Conservation (phyloP, 2,329 filamentous ascomycete species). For the Tricladium varicosporioides region DNA sequence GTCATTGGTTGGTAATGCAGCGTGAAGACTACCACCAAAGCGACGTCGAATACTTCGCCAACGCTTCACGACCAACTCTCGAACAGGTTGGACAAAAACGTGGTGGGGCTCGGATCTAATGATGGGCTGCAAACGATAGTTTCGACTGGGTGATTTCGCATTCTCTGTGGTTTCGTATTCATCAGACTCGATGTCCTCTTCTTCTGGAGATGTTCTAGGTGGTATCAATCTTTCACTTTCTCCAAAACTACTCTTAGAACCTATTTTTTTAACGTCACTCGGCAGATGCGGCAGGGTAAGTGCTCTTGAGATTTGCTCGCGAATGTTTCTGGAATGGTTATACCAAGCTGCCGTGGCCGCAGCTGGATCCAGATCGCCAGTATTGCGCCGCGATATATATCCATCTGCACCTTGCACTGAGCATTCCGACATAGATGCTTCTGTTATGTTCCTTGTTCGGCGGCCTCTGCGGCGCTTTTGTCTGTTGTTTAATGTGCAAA, state of each 20-base stretch:
- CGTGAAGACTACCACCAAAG: conserved; percentile 27
- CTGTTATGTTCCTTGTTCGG: conserved; percentile 15
- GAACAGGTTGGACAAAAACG: conserved; percentile 32
- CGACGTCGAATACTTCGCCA: conserved; percentile 28
- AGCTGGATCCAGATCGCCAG: conserved; percentile 4
- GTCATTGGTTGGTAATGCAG: conserved; percentile 11
- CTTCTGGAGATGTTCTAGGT: not conserved
- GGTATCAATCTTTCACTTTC: not conserved
- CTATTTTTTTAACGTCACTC: not conserved
- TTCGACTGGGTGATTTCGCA: not conserved
- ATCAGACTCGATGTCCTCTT: not conserved
- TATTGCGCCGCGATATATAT: conserved; percentile 1
- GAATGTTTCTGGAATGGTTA: conserved; percentile 1
- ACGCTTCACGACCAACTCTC: conserved; percentile 30
- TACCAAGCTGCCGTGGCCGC: conserved; percentile 1
- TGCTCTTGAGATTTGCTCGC: not conserved
- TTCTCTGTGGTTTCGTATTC: not conserved
- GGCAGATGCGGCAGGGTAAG: not conserved
- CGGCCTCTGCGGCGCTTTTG: conserved; percentile 8
- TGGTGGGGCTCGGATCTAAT: conserved; percentile 30
- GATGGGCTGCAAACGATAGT: conserved; percentile 24
- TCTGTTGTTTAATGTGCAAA: conserved; percentile 5
- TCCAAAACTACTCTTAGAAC: not conserved
- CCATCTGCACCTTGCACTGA: conserved; percentile 6
- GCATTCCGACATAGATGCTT: conserved; percentile 9